These are phyloP conservation scores for Phytopythium oedochilum DNA, from an alignment of 352 stramenopile genomes.

Conservation along the genomic window DNA sequence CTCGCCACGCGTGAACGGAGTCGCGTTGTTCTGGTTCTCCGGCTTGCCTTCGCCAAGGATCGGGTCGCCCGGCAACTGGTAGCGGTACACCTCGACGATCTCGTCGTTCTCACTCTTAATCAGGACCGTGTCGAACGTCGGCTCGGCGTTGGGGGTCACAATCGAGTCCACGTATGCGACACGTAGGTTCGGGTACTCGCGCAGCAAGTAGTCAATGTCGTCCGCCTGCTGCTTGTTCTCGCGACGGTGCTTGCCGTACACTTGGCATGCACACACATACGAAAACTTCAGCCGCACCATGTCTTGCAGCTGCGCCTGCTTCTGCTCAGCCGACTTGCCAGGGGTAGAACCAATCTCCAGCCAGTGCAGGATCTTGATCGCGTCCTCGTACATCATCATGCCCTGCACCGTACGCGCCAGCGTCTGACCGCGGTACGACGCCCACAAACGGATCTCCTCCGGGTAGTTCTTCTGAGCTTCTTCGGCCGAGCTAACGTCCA, in stretches of 20 bases:
- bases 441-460: slow-evolving; percentile 75
- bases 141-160: slow-evolving; percentile 21
- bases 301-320: slow-evolving; percentile 73
- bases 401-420: slow-evolving; percentile 73
- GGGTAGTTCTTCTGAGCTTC: slow-evolving; percentile 69
- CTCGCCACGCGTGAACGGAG: slow-evolving; percentile 76
- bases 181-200: slow-evolving; percentile 78
- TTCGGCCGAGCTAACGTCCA: slow-evolving; percentile 68
- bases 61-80: slow-evolving; percentile 73
- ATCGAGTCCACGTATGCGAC: slow-evolving; percentile 84
- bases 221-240: slow-evolving; percentile 66
- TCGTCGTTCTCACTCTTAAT: slow-evolving; percentile 77
- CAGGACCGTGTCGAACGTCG: slow-evolving; percentile 62
- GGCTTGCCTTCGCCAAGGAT: slow-evolving; percentile 81
- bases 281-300: slow-evolving; percentile 87
- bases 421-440: slow-evolving; percentile 78
- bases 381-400: slow-evolving; percentile 87
- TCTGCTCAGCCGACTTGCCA: slow-evolving; percentile 64
- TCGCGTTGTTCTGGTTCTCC: slow-evolving; percentile 85
- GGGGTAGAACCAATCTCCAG: slow-evolving; percentile 73
- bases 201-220: slow-evolving; percentile 80
- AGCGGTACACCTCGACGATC: slow-evolving; percentile 79
- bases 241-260: slow-evolving; percentile 73
- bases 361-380: slow-evolving; percentile 86
- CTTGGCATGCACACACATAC: slow-evolving; percentile 82